phyloP scores from a whole-genome alignment of 73 alveolate genomes.

The Urostyla sp. region DNA sequence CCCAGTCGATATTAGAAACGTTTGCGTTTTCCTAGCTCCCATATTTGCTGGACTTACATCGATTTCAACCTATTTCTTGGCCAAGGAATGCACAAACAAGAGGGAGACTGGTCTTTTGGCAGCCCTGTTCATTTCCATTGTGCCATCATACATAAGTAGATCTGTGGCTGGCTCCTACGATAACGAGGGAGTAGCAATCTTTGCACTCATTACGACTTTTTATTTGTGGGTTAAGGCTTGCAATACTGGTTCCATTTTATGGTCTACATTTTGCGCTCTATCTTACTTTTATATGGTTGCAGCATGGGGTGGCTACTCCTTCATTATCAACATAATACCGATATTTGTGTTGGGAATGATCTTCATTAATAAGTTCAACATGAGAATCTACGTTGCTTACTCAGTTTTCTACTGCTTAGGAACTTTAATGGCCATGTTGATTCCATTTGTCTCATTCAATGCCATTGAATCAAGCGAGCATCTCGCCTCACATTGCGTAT shows the following conservation, averaged over 20 bases:
- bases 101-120: slow-evolving; percentile 97
- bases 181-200: slow-evolving; percentile 94
- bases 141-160: slow-evolving; percentile 98
- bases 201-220: slow-evolving; percentile 88
- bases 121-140: slow-evolving; percentile 97
- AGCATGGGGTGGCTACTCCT: slow-evolving; percentile 94
- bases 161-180: slow-evolving; percentile 99
- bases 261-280: slow-evolving; percentile 78
- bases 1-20: slow-evolving; percentile 98
- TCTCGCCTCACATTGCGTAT: slow-evolving; percentile 74
- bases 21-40: slow-evolving; percentile 99
- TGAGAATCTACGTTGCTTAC: slow-evolving; percentile 80
- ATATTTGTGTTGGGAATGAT: slow-evolving; percentile 81
- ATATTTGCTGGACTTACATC: slow-evolving; percentile 97
- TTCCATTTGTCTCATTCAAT: slow-evolving; percentile 76
- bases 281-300: slow-evolving; percentile 88
- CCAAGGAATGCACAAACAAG: slow-evolving; percentile 97
- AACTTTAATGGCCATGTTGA: slow-evolving; percentile 86
- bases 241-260: slow-evolving; percentile 85
- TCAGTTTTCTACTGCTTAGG: slow-evolving; percentile 83
- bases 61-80: slow-evolving; percentile 94
- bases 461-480: slow-evolving; percentile 73
- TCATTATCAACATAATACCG: slow-evolving; percentile 88
- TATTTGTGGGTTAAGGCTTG: slow-evolving; percentile 88
- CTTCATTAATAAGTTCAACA: slow-evolving; percentile 73